Percentiles rank a stretch among this genome's conserved stretches.
Evolutionary conservation across 2,329 filamentous ascomycete genomes (phyloP).

Genomic region (Colletotrichum australisinense): DNA sequence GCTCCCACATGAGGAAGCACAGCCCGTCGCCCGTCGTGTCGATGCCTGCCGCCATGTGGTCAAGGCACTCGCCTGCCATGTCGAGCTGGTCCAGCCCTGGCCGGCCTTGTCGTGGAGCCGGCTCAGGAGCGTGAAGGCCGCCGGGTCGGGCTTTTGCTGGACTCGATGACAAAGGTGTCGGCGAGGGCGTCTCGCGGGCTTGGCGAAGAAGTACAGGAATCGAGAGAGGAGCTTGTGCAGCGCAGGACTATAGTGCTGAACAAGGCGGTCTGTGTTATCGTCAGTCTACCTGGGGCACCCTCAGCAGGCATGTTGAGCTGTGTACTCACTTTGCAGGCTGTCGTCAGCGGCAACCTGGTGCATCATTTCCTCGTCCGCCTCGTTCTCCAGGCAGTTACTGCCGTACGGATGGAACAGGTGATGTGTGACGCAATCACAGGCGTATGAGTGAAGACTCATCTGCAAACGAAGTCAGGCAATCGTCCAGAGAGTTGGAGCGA

Average conservation of each 20-base stretch:
- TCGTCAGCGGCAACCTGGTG: conserved; percentile 75
- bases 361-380: conserved; percentile 73
- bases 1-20: conserved; percentile 78
- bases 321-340: conserved; percentile 70
- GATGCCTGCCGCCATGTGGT: conserved; percentile 79
- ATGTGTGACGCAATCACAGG: conserved; percentile 76
- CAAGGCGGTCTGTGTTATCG: conserved; percentile 62
- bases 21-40: conserved; percentile 78
- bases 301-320: not conserved
- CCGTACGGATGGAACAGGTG: conserved; percentile 77
- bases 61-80: conserved; percentile 75
- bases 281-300: not conserved
- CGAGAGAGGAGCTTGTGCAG: conserved; percentile 60
- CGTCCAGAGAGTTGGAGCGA: conserved; percentile 21
- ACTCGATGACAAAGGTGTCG: conserved; percentile 67
- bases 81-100: conserved; percentile 61
- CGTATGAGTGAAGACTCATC: conserved; percentile 69
- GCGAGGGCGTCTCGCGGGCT: conserved; percentile 70
- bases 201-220: conserved; percentile 60
- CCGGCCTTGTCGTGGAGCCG: conserved; percentile 64
- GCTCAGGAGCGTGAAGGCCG: conserved; percentile 67
- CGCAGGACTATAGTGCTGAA: conserved; percentile 67
- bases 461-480: not conserved
- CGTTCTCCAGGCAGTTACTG: conserved; percentile 66
- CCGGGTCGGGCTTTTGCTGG: conserved; percentile 58